Evolutionary conservation across 768 basidiomycete species (phyloP).

Genomic region (Russula brevipes): DNA sequence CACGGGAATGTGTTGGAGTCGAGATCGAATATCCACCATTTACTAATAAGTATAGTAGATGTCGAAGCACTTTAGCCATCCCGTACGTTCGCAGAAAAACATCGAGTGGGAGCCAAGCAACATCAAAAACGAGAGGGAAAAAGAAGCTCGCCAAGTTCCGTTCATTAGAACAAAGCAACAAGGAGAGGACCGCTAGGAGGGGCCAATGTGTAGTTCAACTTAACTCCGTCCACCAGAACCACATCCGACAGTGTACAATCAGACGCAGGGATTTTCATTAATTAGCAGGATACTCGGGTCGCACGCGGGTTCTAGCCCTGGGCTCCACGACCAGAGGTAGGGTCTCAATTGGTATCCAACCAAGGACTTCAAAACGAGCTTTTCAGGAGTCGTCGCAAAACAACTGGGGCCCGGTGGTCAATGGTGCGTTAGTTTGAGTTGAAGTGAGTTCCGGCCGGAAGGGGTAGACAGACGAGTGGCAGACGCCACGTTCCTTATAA

Average conservation of each 20-base stretch:
- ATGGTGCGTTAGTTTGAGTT: too few species aligned
- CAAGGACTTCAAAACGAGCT: too few species aligned
- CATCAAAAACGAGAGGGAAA: not conserved
- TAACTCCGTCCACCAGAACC: too few species aligned
- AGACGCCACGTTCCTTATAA: not conserved
- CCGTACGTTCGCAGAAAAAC: not conserved
- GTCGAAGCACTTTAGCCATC: not conserved
- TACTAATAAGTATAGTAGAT: not conserved
- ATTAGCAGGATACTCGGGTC: not conserved
- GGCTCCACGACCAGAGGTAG: too few species aligned
- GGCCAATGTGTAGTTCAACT: too few species aligned
- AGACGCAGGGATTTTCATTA: not conserved
- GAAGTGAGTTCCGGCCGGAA: not conserved
- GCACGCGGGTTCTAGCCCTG: not conserved
- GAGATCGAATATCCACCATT: not conserved
- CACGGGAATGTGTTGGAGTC: not conserved
- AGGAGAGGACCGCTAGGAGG: too few species aligned
- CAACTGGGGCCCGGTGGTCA: too few species aligned
- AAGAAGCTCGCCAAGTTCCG: not conserved
- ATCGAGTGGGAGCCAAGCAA: not conserved
- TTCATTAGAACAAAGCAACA: not conserved
- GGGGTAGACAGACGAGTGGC: not conserved
- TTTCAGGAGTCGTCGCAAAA: too few species aligned
- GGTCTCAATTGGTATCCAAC: too few species aligned
- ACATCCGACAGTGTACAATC: too few species aligned